Percentiles rank a stretch among this genome's conserved stretches.
phyloP scores from a whole-genome alignment of 805 yeast genomes.

The Cyberlindnera petersonii region DNA sequence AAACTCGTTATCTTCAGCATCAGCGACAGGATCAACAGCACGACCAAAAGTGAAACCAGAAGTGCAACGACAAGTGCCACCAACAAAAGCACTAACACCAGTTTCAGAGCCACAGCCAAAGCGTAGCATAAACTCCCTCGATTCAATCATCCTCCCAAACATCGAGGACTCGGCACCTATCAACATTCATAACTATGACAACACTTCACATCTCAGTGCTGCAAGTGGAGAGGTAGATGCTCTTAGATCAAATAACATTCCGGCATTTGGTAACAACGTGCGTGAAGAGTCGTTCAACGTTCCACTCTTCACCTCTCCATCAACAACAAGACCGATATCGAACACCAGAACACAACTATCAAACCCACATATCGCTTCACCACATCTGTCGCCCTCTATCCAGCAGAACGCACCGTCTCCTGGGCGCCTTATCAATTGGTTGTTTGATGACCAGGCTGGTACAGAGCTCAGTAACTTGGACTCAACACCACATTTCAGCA shows the following conservation, averaged over 20 bases:
- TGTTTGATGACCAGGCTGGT: constrained; percentile 26
- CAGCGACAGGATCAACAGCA: not conserved
- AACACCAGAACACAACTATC: not conserved
- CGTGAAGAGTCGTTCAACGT: too few species aligned
- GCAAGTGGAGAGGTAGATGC: constrained; percentile 30
- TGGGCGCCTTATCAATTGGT: constrained; percentile 26
- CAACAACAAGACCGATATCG: constrained; percentile 3
- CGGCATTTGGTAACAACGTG: not conserved
- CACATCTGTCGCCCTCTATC: not conserved
- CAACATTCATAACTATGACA: constrained; percentile 23
- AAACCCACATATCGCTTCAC: not conserved
- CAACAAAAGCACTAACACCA: constrained; percentile 4
- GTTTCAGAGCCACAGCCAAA: not conserved
- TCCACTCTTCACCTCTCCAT: constrained; percentile 11
- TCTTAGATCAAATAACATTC: constrained; percentile 8
- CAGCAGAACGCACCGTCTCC: constrained; percentile 19
- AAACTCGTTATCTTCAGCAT: not conserved
- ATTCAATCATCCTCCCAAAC: constrained; percentile 27
- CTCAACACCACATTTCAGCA: constrained; percentile 18
- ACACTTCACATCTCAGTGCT: constrained; percentile 24
- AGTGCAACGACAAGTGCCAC: too few species aligned
- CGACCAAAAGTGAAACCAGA: too few species aligned
- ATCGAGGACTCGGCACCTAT: constrained; percentile 22
- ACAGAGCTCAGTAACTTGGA: constrained; percentile 12
- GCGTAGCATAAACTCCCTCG: constrained; percentile 23